These are phyloP conservation scores for Trametes sanguinea DNA, from an alignment of 768 basidiomycete genomes.

Conservation along the genomic window DNA sequence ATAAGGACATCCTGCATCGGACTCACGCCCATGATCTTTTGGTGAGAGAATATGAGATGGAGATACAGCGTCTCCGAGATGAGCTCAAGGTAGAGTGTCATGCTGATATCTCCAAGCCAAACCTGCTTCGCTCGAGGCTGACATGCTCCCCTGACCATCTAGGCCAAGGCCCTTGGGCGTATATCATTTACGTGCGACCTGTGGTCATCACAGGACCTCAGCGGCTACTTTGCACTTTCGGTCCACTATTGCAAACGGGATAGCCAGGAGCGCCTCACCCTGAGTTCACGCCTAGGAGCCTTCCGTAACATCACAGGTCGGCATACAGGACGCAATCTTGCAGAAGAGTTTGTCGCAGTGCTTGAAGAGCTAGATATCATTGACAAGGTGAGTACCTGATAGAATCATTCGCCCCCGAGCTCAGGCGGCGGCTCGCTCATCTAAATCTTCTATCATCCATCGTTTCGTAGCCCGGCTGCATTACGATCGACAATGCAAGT, in stretches of 20 bases:
- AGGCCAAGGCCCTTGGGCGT: slow-evolving; percentile 1
- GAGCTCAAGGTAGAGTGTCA: slow-evolving; percentile 31
- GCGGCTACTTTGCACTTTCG: slow-evolving; percentile 10
- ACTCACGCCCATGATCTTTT: slow-evolving; percentile 35
- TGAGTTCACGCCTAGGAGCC: slow-evolving; percentile 31
- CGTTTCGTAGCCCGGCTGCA: slow-evolving; percentile 24
- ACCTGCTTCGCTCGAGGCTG: background rate
- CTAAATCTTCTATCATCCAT: background rate
- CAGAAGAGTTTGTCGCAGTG: background rate
- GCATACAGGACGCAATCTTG: slow-evolving; percentile 25
- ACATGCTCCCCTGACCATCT: too few species aligned
- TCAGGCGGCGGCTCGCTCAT: background rate
- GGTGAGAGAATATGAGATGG: slow-evolving; percentile 26
- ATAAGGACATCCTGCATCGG: slow-evolving; percentile 40
- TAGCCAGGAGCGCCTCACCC: slow-evolving; percentile 25
- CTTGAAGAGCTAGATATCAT: slow-evolving; percentile 1
- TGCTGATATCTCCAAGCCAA: background rate
- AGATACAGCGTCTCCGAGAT: slow-evolving; percentile 23
- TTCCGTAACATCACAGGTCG: slow-evolving; percentile 35
- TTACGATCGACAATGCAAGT: slow-evolving; percentile 41
- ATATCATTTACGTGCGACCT: slow-evolving; percentile 12
- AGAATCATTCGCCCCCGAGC: too few species aligned
- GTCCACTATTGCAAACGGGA: slow-evolving; percentile 13
- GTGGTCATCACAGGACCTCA: slow-evolving; percentile 5
- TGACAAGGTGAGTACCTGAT: background rate